Base-by-base conservation (phyloP, 495 filamentous ascomycete genomes). In the Glarea lozoyensis region DNA sequence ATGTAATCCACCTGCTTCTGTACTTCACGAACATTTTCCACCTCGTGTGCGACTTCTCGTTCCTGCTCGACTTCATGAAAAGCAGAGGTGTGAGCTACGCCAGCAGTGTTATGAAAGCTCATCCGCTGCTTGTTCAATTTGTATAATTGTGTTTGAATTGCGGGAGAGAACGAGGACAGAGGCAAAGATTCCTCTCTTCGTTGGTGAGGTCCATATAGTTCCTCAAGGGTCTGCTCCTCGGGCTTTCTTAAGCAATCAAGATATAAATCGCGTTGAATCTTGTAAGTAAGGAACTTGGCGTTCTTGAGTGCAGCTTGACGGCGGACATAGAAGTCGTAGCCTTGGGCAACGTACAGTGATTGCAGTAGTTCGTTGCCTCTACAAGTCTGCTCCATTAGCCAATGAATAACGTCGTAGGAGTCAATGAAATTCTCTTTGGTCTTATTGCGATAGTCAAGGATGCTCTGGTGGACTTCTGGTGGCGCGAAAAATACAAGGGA, bases 331-430 rank as follows among this genome's bases (percentile, higher is more conserved):
- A 75, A 81, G 43, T 79, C 72, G 7, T 57, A 54, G 0, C 75
- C 79, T 50, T 82, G 77, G 0, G 74, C 62, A 25, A 68, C 63
- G 35, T 73, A 81, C 0, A 82, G 60, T 0, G 70, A 61, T 33
- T 73, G 69, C 0, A 79, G 39, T 16, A 79, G 70, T 43, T 75
- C 67, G 23, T 69, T 76, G 7, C 51, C 64, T n/a, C 53, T 60
- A 49, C 79, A 83, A 0, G 78, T 79, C 37, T 81, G 74, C 37
- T 78, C 64, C 0, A 84, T 58, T 3, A 79, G 64, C 79, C 79
- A 82, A 24, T 49, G 42, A 4, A 81, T 60, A 3, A 54, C 51
- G 16, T 50, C 40, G 27, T 10, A 34, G 3, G 51, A 54, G 13
- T 37, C 27, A 20, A 46, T 38, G 1, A 2, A 10, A 15, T 37